Evolutionary conservation across 1,284 basidiomycete genomes (phyloP), one percentile per base, ranked within the genome.

Genomic region (Leccinum subrobustum): DNA sequence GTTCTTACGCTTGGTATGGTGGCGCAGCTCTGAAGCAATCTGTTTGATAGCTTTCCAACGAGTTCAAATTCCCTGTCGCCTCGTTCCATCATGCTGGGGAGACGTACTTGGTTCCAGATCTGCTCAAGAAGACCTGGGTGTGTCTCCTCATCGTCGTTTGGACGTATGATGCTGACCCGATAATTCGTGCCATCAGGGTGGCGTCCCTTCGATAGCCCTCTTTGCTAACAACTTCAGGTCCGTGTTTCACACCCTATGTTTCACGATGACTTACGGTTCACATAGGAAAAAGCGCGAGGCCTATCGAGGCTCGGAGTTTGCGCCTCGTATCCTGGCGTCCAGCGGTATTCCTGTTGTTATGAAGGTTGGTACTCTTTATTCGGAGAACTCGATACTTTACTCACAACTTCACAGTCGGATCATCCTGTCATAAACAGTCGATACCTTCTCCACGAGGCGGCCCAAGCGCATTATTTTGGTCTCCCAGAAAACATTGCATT

Each of bases 61-160:
- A 93, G 74, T 93, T 92, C 76, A 71, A 84, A 64, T 91, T 91
- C 70, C 81, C 79, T 14, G 81, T 89, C 53, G 79, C 85, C 6
- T 84, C 87, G 4, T 87, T 92, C 70, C 89, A 92, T 68, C 87
- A 90, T 67, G 91, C 89, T 2, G 85, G 90, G 62, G 89, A 92
- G 69, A 84, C 89, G 2, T 93, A 88, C 74, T 79, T 92, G 31
- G 85, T 91, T n/a, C 88, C 90, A 1, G 82, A 84, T 25, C 69
- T 89, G 8, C 74, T 92, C 62, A 90, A 88, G 71, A 78, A 82
- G 71, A 81, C 85, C 60, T 91, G 65, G 77, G 77, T 61, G 39
- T 70, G 69, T 58, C 47, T 35, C n/a, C n/a, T 48, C 25, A 8
- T 9, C 11, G 33, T 16, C 16, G 6, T 35, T 62, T 33, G 23